phyloP scores from a whole-genome alignment of 2,329 filamentous ascomycete species.

The Xylariaceae sp. region DNA sequence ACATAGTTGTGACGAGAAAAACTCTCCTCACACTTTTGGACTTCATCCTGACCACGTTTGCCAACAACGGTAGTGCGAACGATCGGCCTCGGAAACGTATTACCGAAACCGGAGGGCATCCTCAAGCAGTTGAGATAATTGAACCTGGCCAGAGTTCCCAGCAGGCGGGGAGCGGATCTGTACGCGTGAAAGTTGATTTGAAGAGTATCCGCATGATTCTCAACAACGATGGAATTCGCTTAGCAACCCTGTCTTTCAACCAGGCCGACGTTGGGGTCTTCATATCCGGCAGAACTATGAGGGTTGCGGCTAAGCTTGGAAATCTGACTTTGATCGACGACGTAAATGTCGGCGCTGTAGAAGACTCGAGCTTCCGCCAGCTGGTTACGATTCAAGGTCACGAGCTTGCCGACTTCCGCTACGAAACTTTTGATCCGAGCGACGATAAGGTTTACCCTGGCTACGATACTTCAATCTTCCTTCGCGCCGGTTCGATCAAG shows the following conservation, averaged over 20 bases:
- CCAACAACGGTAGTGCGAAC: slow-evolving; percentile 47
- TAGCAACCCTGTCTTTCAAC: slow-evolving; percentile 88
- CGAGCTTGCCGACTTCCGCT: slow-evolving; percentile 93
- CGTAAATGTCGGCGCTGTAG: slow-evolving; percentile 82
- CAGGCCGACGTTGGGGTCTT: slow-evolving; percentile 90
- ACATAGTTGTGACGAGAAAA: slow-evolving; percentile 87
- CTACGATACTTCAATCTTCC: slow-evolving; percentile 85
- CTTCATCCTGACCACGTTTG: slow-evolving; percentile 90
- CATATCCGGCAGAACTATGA: slow-evolving; percentile 79
- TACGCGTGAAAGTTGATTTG: slow-evolving; percentile 87
- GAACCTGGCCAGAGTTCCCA: slow-evolving; percentile 35
- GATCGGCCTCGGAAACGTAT: slow-evolving; percentile 35
- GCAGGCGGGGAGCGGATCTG: slow-evolving; percentile 61
- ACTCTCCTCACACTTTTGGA: slow-evolving; percentile 89
- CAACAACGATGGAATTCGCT: slow-evolving; percentile 93
- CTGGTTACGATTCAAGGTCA: slow-evolving; percentile 93
- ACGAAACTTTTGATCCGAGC: slow-evolving; percentile 84
- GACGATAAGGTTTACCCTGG: slow-evolving; percentile 75
- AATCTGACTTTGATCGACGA: slow-evolving; percentile 89
- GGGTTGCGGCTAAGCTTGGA: slow-evolving; percentile 79
- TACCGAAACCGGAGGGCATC: slow-evolving; percentile 34
- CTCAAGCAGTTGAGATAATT: slow-evolving; percentile 39
- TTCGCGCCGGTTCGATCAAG: slow-evolving; percentile 92
- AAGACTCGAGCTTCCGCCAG: slow-evolving; percentile 74
- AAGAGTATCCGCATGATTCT: slow-evolving; percentile 91